Percentiles rank a stretch among this genome's conserved stretches.
Conservation (phyloP, 805 yeast species). For the Hermanozyma aechmeae region DNA sequence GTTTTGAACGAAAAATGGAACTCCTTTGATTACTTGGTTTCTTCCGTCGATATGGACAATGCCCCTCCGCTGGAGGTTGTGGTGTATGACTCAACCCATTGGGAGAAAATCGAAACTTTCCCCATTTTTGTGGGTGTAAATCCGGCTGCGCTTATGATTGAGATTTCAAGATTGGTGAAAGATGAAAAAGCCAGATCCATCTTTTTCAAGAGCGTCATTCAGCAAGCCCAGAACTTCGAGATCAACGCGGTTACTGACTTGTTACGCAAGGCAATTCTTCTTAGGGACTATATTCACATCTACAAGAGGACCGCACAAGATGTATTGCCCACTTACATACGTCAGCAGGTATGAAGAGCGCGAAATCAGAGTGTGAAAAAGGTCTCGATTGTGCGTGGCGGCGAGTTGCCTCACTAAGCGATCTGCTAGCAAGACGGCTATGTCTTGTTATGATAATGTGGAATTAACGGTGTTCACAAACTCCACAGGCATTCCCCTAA, state of each 20-base stretch:
- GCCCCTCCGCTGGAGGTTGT: constrained; percentile 3
- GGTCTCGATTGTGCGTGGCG: constrained; percentile 7
- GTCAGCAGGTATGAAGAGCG: not conserved
- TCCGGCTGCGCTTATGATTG: constrained; percentile 1
- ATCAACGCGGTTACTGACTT: constrained; percentile 2
- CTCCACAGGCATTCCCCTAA: no score
- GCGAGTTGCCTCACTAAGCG: constrained; percentile 29
- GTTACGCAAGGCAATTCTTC: constrained; percentile 1
- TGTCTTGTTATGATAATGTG: constrained; percentile 4
- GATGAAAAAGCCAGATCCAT: constrained; percentile 1
- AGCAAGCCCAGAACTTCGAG: constrained; percentile 3
- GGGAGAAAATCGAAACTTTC: constrained; percentile 15
- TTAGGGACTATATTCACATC: constrained; percentile 17
- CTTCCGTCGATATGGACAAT: constrained; percentile 13
- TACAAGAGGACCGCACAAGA: constrained; percentile 15
- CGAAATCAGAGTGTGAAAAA: not conserved
- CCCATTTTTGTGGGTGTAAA: constrained; percentile 14
- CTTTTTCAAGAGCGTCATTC: constrained; percentile 2
- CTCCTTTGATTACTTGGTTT: constrained; percentile 19
- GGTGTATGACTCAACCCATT: constrained; percentile 5
- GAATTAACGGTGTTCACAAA: not conserved
- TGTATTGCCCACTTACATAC: not conserved
- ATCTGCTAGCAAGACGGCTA: constrained; percentile 15
- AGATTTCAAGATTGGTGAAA: constrained; percentile 1
- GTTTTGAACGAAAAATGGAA: constrained; percentile 24